Conservation (phyloP, 768 basidiomycete species). For the Kwoniella sp. region DNA sequence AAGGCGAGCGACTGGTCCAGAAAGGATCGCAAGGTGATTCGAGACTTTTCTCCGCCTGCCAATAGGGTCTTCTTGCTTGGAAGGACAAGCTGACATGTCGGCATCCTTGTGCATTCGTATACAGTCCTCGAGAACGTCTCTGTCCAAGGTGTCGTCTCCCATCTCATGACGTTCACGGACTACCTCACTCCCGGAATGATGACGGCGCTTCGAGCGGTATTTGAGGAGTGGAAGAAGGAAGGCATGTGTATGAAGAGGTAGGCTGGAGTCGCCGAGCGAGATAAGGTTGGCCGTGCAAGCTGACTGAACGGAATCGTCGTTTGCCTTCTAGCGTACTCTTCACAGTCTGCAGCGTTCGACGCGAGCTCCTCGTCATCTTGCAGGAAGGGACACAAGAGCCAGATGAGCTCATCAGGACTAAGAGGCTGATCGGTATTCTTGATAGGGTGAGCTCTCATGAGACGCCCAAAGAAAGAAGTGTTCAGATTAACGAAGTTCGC, state of each 20-base stretch:
- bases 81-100: not conserved
- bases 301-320: not conserved
- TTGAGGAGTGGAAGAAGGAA: constrained; percentile 20
- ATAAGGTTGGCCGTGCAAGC: too few relatives aligned
- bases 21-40: constrained; percentile 6
- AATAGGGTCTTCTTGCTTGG: too few relatives aligned
- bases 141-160: constrained; percentile 4
- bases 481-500: not conserved
- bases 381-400: not conserved
- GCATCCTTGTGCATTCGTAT: not conserved
- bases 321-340: constrained; percentile 6
- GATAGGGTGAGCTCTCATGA: constrained; percentile 19
- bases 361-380: constrained; percentile 15
- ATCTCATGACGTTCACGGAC: constrained; percentile 11
- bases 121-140: constrained; percentile 10
- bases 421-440: constrained; percentile 18
- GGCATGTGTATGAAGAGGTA: constrained; percentile 20
- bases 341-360: constrained; percentile 10
- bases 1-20: constrained; percentile 3
- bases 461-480: not conserved
- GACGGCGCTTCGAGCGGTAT: constrained; percentile 1
- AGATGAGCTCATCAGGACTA: constrained; percentile 3
- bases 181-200: constrained; percentile 25
- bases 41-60: not conserved
- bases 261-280: not conserved